These are phyloP conservation scores for Wickerhamiella shivajii DNA, from an alignment of 805 yeast genomes.

Conservation along the genomic window DNA sequence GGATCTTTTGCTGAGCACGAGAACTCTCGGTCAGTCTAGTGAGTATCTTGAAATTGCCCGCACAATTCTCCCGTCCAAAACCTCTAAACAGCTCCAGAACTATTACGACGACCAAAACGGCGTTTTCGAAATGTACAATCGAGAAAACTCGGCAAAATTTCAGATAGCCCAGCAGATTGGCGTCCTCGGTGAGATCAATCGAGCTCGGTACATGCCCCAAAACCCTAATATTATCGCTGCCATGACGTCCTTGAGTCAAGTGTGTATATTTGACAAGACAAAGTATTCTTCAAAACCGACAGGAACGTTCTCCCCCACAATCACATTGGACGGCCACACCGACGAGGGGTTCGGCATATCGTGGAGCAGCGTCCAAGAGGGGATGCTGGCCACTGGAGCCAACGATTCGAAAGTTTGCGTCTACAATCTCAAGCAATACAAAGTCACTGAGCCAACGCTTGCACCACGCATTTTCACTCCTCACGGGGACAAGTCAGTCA, in stretches of 20 bases:
- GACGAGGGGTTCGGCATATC: conserved; percentile 46
- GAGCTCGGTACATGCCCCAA: conserved; percentile 63
- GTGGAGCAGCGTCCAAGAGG: conserved; percentile 59
- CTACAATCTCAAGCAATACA: conserved; percentile 47
- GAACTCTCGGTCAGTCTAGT: conserved; percentile 42
- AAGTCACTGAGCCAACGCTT: conserved; percentile 17
- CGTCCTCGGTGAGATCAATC: conserved; percentile 59
- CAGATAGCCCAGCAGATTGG: conserved; percentile 43
- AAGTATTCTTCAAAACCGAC: conserved; percentile 47
- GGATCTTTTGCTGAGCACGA: conserved; percentile 46
- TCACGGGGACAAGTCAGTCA: conserved; percentile 38
- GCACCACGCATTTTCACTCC: conserved; percentile 18
- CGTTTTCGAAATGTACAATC: conserved; percentile 22
- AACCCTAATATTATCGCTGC: conserved; percentile 74
- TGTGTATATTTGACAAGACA: conserved; percentile 65
- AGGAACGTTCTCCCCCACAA: conserved; percentile 34
- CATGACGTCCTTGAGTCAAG: conserved; percentile 48
- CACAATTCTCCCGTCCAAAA: conserved; percentile 19
- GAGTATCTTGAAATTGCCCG: conserved; percentile 33
- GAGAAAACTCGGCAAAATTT: conserved; percentile 25
- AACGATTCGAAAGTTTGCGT: conserved; percentile 48
- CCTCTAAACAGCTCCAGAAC: conserved; percentile 13
- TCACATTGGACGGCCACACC: conserved; percentile 30
- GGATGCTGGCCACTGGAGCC: conserved; percentile 44
- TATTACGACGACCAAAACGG: conserved; percentile 28